Base-by-base conservation (phyloP, 1,284 basidiomycete species). In the Lignosus rhinocerotis region DNA sequence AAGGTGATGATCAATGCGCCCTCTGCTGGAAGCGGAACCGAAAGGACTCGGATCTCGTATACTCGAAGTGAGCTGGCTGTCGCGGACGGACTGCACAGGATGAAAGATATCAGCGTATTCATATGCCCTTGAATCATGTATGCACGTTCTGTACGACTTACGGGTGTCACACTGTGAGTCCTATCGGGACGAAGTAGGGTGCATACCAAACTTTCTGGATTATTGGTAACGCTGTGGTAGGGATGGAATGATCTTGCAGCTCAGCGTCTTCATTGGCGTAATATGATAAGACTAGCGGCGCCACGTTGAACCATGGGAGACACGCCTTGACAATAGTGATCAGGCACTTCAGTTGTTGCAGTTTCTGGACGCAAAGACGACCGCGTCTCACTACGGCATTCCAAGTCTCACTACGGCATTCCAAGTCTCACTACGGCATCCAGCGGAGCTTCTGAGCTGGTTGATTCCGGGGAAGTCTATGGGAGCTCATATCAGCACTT, bases 321-420 rank as follows among this genome's bases (percentile, higher is more conserved):
- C 59, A 41, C 53, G 69, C 69, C 38, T 64, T 67, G 21, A 69
- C 51, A 12, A 69, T 32, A 1, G 65, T 66, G 19, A 60, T 56
- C 6, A 69, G 39, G 39, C 68, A 69, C 0, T 61, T 62, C 67
- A 53, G 1, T 21, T 12, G 0, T 57, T 44, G 3, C 45, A 52
- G 44, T 69, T 65, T 2, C 47, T 42, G 38, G 64, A 67, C 58
- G 1, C 63, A 65, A 7, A 69, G 55, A 10, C 67, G 61, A 21
- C 73, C 66, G 3, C 59, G 53, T 1, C 69, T 66, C 3, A 70
- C 56, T 6, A 69, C 58, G 1, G 50, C 25, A 34, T 73, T n/a
- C n/a, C 72, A 7, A 75, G 58, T 54, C 76, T 72, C 1, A 60
- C 59, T 19, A 73, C 74, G 2, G 69, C 69, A 38, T 62, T 66